Conservation (phyloP, 2,329 filamentous ascomycete genomes). For the Fusarium veterinarium region DNA sequence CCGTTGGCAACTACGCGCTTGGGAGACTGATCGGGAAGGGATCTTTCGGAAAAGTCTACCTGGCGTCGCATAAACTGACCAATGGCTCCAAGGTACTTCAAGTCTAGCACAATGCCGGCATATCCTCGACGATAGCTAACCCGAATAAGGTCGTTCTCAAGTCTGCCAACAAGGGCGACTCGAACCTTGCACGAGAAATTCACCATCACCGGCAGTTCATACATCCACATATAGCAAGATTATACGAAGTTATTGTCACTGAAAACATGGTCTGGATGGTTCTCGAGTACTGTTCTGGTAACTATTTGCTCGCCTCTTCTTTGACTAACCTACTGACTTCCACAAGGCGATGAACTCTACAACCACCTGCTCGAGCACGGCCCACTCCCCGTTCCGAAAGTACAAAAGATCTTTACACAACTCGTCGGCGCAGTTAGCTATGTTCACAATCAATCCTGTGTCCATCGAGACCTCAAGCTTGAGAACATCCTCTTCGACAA, state of each 20-base stretch:
- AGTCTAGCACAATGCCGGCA: not conserved
- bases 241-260: conserved; percentile 98
- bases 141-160: conserved; percentile 88
- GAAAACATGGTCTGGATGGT: conserved; percentile 96
- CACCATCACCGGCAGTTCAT: conserved; percentile 98
- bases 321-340: conserved; percentile 41
- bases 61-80: conserved; percentile 95
- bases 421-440: conserved; percentile 94
- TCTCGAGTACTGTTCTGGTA: conserved; percentile 94
- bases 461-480: conserved; percentile 95
- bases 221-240: conserved; percentile 93
- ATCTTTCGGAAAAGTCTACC: conserved; percentile 97
- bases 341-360: conserved; percentile 93
- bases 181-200: conserved; percentile 96
- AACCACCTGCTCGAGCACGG: conserved; percentile 93
- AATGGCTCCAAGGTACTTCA: conserved; percentile 90
- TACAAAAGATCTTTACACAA: conserved; percentile 95
- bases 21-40: conserved; percentile 95
- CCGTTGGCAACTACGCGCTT: conserved; percentile 93
- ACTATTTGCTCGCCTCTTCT: not conserved
- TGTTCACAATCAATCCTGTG: conserved; percentile 93
- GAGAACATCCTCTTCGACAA: conserved; percentile 94
- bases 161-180: conserved; percentile 94
- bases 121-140: conserved; percentile 9
- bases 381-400: conserved; percentile 83